A percentile compares a stretch with the other conserved stretches of the same genome.
These are phyloP conservation scores for Sequoia sempervirens DNA, from an alignment of 75 land plant species.

Conservation along the genomic window DNA sequence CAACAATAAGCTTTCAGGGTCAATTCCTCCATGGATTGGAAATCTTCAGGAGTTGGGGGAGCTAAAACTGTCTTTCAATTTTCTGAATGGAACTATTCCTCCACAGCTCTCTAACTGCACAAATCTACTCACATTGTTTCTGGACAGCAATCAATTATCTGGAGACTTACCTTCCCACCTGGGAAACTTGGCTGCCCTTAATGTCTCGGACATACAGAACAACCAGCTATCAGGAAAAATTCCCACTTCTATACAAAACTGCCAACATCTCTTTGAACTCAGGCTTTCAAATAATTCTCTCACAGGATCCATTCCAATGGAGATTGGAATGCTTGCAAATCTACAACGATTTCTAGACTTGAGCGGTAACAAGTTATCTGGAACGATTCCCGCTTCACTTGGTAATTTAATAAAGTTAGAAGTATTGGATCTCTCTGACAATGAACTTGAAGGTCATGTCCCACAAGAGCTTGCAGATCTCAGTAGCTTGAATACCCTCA, in stretches of 20 bases:
- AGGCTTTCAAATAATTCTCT: conserved; percentile 54
- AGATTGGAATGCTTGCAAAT: conserved; percentile 44
- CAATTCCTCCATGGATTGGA: conserved; percentile 57
- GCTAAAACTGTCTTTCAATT: conserved; percentile 63
- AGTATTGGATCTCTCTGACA: conserved; percentile 65
- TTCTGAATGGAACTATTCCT: conserved; percentile 49
- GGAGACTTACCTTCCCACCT: conserved; percentile 63
- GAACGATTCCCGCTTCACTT: conserved; percentile 54
- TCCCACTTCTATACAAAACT: conserved; percentile 43
- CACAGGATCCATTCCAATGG: conserved; percentile 50
- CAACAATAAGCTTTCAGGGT: conserved; percentile 43
- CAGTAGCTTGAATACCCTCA: conserved; percentile 41
- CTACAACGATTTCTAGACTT: conserved; percentile 56
- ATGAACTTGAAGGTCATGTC: conserved; percentile 57
- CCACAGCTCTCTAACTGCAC: conserved; percentile 42
- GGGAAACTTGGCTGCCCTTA: conserved; percentile 46
- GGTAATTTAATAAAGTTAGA: conserved; percentile 57
- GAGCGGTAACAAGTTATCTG: conserved; percentile 40
- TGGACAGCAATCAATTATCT: conserved; percentile 51
- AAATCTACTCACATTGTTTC: conserved; percentile 45
- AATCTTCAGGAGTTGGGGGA: conserved; percentile 42
- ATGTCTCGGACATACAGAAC: conserved; percentile 46
- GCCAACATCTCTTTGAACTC: conserved; percentile 46
- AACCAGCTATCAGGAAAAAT: conserved; percentile 66
- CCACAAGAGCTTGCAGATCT: conserved; percentile 47